Evolutionary conservation across 129 eudicot species (phyloP).

Genomic region (Kitagawia praeruptora): DNA sequence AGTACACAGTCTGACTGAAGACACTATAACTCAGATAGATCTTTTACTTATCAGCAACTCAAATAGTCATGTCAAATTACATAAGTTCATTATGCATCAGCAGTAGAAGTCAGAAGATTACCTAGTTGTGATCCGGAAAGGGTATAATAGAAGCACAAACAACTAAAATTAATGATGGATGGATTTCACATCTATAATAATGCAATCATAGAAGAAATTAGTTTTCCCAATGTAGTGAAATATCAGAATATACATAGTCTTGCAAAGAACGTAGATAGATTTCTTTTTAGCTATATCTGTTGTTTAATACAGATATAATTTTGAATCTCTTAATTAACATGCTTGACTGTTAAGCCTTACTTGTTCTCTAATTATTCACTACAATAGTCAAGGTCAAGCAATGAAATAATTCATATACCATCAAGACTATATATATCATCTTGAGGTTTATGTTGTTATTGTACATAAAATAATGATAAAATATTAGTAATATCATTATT

Average conservation of each 20-base stretch:
- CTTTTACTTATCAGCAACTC: neutral
- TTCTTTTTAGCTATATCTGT: too few species aligned
- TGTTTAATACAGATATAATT: too few species aligned
- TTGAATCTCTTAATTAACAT: neutral
- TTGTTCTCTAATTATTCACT: neutral
- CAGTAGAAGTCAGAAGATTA: neutral
- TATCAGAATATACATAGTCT: neutral
- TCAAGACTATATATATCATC: neutral
- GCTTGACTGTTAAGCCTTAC: neutral
- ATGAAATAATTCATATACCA: neutral
- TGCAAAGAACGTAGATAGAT: neutral
- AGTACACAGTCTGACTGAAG: neutral
- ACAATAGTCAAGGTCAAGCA: neutral
- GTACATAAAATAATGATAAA: too few species aligned
- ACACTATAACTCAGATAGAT: neutral
- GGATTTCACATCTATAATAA: constrained; percentile 54
- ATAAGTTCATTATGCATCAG: neutral
- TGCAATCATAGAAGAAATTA: neutral
- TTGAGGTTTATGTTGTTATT: neutral
- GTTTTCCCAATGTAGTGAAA: too few species aligned
- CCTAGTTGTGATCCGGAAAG: constrained; percentile 97
- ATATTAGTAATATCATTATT: too few species aligned
- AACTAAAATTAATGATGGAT: constrained; percentile 83
- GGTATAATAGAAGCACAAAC: constrained; percentile 98
- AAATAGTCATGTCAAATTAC: too few species aligned